These are phyloP conservation scores for Rhodomyrtus tomentosa DNA, from an alignment of 345 rosid genomes.

Conservation along the genomic window DNA sequence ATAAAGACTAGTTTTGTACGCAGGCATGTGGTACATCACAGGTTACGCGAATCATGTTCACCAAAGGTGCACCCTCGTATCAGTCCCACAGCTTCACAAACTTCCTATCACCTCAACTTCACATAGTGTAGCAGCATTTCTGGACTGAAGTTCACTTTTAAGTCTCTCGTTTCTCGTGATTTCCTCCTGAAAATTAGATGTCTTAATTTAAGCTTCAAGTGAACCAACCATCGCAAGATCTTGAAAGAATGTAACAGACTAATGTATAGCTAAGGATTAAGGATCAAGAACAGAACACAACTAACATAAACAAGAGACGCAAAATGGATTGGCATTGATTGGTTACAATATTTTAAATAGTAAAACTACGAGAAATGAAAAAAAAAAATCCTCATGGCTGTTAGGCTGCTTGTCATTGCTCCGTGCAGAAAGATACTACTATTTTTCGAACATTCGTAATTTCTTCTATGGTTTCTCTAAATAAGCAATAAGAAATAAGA, in stretches of 20 bases:
- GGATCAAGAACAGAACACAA: background rate
- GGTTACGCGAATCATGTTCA: background rate
- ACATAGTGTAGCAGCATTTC: background rate
- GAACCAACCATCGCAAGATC: background rate
- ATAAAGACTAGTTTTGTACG: background rate
- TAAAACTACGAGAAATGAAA: background rate
- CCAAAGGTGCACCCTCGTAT: background rate
- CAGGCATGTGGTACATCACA: background rate
- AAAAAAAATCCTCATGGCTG: background rate
- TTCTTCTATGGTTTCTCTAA: background rate
- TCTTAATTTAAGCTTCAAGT: background rate
- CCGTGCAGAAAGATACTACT: background rate
- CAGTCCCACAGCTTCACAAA: background rate
- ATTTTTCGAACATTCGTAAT: background rate
- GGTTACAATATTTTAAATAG: background rate
- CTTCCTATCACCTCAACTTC: background rate
- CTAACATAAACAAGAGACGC: background rate
- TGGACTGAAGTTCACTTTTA: slow-evolving; percentile 2
- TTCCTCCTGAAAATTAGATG: slow-evolving; percentile 32
- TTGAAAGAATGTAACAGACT: background rate
- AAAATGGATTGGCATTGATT: background rate
- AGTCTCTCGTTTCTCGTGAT: slow-evolving; percentile 37
- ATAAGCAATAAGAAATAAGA: background rate
- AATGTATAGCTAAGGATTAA: background rate
- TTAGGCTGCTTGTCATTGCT: background rate